A percentile compares a stretch with the other conserved stretches of the same genome.
Conservation (phyloP, 352 stramenopile species). For the Pythium apleroticum region DNA sequence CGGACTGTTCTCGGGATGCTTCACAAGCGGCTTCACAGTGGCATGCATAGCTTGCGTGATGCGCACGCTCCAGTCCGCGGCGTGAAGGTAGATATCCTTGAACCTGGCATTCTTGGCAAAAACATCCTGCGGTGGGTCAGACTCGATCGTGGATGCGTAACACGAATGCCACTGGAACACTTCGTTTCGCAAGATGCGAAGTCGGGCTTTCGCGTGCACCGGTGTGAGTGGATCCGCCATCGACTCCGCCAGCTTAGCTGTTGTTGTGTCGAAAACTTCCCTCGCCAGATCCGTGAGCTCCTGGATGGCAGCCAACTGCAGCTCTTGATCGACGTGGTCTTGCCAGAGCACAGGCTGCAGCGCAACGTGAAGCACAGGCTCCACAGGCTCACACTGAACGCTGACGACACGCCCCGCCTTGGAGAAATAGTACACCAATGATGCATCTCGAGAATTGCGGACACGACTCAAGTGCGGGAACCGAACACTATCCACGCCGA, state of each 20-base stretch:
- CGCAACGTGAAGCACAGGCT: constrained; percentile 81
- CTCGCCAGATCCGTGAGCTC: constrained; percentile 73
- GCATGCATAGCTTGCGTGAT: constrained; percentile 78
- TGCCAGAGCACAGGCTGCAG: constrained; percentile 82
- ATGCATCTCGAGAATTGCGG: constrained; percentile 59
- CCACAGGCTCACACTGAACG: constrained; percentile 71
- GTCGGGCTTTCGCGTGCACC: constrained; percentile 63
- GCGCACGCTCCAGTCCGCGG: constrained; percentile 70
- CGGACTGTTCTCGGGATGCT: constrained; percentile 60
- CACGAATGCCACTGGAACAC: constrained; percentile 84
- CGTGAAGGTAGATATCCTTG: constrained; percentile 80
- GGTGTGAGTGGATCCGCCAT: constrained; percentile 72
- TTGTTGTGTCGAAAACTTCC: constrained; percentile 77
- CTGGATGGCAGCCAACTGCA: constrained; percentile 60
- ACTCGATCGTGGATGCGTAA: constrained; percentile 70
- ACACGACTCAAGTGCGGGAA: constrained; percentile 65
- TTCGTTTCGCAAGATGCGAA: constrained; percentile 80
- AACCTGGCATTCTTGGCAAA: constrained; percentile 83
- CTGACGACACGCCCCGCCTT: constrained; percentile 71
- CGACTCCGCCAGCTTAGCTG: constrained; percentile 74
- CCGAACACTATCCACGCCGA: constrained; percentile 63
- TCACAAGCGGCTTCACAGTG: constrained; percentile 73
- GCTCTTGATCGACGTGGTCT: constrained; percentile 71
- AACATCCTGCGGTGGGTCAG: constrained; percentile 67
- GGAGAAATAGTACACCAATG: constrained; percentile 79